Evolutionary conservation across 208 protist species (phyloP).

Genomic region (Naegleria lovaniensis): DNA sequence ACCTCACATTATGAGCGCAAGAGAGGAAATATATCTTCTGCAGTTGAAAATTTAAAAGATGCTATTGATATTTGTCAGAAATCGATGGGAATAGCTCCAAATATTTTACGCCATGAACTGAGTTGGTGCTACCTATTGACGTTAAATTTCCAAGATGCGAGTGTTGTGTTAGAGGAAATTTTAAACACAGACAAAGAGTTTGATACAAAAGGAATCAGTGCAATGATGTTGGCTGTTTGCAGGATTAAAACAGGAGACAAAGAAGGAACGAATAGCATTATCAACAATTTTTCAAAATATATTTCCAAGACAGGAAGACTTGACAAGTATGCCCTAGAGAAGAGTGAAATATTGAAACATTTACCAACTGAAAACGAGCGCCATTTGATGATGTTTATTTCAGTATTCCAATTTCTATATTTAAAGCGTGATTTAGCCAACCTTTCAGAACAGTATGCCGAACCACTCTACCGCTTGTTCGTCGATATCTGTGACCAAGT

Average conservation of each 20-base stretch:
- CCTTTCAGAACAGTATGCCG: too few species aligned
- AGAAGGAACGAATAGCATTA: not conserved
- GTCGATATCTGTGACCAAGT: not conserved
- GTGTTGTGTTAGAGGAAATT: not conserved
- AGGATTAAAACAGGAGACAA: not conserved
- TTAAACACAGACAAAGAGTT: not conserved
- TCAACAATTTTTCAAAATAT: not conserved
- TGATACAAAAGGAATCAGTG: not conserved
- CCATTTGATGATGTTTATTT: too few species aligned
- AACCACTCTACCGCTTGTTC: not conserved
- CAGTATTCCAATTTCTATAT: too few species aligned
- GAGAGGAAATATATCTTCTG: not conserved
- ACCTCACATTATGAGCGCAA: not conserved
- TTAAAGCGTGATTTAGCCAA: too few species aligned
- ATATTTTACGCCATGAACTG: not conserved
- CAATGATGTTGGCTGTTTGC: not conserved
- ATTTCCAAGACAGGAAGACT: not conserved
- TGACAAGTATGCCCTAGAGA: too few species aligned
- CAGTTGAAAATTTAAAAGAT: not conserved
- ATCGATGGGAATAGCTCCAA: not conserved
- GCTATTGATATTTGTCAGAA: not conserved
- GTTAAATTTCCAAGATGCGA: not conserved
- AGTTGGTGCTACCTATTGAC: not conserved
- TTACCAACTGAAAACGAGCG: too few species aligned
- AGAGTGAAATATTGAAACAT: too few species aligned